These are phyloP conservation scores for Verticillium albo-atrum DNA, from an alignment of 2,329 filamentous ascomycete genomes.

Conservation along the genomic window DNA sequence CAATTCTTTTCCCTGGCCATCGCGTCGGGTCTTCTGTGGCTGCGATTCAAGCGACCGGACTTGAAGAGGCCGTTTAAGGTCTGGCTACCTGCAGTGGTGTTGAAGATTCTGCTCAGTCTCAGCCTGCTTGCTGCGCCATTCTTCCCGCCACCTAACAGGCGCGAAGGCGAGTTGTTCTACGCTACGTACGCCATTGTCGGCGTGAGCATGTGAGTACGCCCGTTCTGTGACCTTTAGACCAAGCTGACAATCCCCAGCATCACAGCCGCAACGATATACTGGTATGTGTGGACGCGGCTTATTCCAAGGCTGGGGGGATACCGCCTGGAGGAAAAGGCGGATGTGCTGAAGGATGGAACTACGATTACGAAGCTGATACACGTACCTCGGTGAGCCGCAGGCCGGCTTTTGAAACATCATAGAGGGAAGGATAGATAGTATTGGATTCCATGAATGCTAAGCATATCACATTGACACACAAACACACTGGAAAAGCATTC, in stretches of 20 bases:
- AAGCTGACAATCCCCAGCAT: conserved; percentile 36
- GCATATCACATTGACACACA: no score
- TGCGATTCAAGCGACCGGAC: conserved; percentile 56
- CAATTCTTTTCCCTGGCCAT: conserved; percentile 57
- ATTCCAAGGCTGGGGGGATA: conserved; percentile 58
- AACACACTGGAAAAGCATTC: no score
- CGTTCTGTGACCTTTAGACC: background rate
- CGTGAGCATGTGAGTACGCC: conserved; percentile 42
- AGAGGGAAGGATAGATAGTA: background rate
- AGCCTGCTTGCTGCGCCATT: conserved; percentile 57
- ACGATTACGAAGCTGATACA: conserved; percentile 54
- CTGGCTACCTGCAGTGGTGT: conserved; percentile 54
- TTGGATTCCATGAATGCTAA: background rate
- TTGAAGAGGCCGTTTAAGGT: conserved; percentile 61
- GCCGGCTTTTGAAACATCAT: background rate
- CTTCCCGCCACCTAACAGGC: conserved; percentile 49
- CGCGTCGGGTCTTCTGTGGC: conserved; percentile 52
- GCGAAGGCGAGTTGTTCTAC: conserved; percentile 42
- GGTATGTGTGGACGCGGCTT: conserved; percentile 61
- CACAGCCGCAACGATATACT: conserved; percentile 57
- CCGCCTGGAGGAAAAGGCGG: conserved; percentile 55
- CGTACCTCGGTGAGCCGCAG: background rate
- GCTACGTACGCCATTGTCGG: conserved; percentile 51
- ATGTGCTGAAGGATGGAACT: conserved; percentile 62
- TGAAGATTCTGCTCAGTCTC: conserved; percentile 49